A percentile compares a stretch with the other conserved stretches of the same genome.
Evolutionary conservation across 2,329 filamentous ascomycete species (phyloP).

Genomic region (Septoria petroselini): DNA sequence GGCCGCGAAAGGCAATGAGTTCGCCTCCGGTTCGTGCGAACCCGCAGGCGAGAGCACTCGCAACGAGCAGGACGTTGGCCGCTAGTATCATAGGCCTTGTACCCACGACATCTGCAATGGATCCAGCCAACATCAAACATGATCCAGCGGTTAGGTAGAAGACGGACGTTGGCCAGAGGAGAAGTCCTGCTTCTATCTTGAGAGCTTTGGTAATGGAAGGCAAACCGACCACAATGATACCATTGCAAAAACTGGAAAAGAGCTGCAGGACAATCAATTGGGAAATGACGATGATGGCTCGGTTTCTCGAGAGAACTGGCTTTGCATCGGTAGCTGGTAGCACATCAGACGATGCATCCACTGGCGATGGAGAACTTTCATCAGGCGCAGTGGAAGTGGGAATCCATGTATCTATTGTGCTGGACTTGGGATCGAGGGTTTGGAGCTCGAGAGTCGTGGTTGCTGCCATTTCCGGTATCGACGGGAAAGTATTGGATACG

Average conservation of each 20-base stretch:
- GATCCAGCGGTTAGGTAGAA: conserved; percentile 49
- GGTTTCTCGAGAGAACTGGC: no score
- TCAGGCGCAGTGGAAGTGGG: no score
- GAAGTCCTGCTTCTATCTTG: conserved; percentile 19
- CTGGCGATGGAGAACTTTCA: no score
- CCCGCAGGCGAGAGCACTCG: conserved; percentile 45
- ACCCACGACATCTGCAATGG: conserved; percentile 53
- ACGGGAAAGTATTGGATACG: no score
- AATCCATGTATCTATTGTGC: no score
- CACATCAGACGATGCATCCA: no score
- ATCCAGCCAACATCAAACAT: conserved; percentile 51
- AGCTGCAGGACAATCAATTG: conserved; percentile 25
- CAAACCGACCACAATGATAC: conserved; percentile 25
- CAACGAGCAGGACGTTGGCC: conserved; percentile 36
- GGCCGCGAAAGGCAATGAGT: conserved; percentile 28
- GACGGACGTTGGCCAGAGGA: conserved; percentile 33
- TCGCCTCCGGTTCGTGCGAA: conserved; percentile 38
- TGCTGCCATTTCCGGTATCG: no score
- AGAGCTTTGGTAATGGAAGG: conserved; percentile 23
- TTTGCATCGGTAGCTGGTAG: no score
- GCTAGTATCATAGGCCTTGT: conserved; percentile 47
- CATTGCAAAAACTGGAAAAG: conserved; percentile 25
- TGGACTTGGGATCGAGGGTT: no score
- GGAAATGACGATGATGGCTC: no score
- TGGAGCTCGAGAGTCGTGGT: no score